A percentile compares a stretch with the other conserved stretches of the same genome.
Conservation (phyloP, 2,329 filamentous ascomycete genomes). For the Calonectria multiphialidica region DNA sequence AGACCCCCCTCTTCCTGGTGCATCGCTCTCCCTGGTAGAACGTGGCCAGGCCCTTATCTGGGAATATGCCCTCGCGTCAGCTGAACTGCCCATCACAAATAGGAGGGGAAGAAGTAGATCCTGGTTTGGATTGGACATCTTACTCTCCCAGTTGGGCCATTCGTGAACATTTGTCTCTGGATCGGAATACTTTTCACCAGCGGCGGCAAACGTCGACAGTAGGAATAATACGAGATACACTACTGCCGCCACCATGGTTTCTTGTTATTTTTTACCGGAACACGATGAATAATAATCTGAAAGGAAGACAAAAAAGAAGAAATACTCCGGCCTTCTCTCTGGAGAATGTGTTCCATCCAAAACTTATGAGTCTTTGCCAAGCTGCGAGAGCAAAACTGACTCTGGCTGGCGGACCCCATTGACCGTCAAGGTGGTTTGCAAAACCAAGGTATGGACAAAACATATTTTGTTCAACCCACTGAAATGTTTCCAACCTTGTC, state of each 20-base stretch:
- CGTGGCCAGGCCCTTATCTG: background rate
- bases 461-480: no score
- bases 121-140: background rate
- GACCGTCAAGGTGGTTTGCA: no score
- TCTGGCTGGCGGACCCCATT: no score
- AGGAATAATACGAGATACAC: background rate
- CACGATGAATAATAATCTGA: background rate
- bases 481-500: no score
- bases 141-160: background rate
- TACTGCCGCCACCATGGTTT: background rate
- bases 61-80: background rate
- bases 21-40: background rate
- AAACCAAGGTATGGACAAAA: no score
- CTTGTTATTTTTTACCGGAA: background rate
- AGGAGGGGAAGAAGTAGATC: background rate
- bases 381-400: no score
- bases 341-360: no score
- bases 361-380: no score
- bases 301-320: no score
- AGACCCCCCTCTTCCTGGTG: background rate
- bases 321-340: no score
- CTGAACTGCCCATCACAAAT: background rate
- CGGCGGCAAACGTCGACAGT: background rate
- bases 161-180: background rate
- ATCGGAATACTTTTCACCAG: background rate